phyloP scores from a whole-genome alignment of 208 protist genomes.

The Trypanosoma cruzi region DNA sequence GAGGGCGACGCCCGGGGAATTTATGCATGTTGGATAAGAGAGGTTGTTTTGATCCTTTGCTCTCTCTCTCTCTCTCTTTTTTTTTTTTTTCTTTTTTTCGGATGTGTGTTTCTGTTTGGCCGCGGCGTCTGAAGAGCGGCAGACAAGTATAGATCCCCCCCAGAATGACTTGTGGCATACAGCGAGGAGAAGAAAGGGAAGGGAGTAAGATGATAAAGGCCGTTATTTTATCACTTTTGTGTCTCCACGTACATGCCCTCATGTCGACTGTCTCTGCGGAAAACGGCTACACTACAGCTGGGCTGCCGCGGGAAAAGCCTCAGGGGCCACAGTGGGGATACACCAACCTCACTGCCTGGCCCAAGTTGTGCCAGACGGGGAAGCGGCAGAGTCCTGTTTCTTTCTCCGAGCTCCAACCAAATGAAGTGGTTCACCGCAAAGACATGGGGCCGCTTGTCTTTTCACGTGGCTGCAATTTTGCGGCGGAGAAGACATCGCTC shows the following conservation, averaged over 20 bases:
- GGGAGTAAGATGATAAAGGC: background rate
- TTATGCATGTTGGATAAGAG: too few relatives aligned
- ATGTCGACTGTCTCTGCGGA: constrained; percentile 13
- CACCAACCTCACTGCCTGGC: constrained; percentile 48
- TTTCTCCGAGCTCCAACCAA: constrained; percentile 56
- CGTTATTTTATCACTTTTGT: background rate
- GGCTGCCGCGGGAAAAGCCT: constrained; percentile 22
- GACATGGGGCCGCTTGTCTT: constrained; percentile 45
- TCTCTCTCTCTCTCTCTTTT: too few relatives aligned
- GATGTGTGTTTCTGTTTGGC: too few relatives aligned
- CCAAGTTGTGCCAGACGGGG: constrained; percentile 46
- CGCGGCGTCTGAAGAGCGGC: too few relatives aligned
- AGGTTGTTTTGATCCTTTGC: too few relatives aligned
- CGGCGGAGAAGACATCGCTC: constrained; percentile 46
- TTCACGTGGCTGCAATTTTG: constrained; percentile 58
- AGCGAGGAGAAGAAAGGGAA: background rate
- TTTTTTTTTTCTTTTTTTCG: too few relatives aligned
- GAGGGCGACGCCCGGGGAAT: too few relatives aligned
- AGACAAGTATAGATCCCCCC: too few relatives aligned
- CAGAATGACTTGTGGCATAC: too few relatives aligned
- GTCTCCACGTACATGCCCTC: background rate
- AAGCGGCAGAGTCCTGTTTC: constrained; percentile 72
- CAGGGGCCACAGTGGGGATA: constrained; percentile 47
- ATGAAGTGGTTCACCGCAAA: constrained; percentile 36
- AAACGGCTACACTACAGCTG: constrained; percentile 64